These are phyloP conservation scores for Puccinia novopanici DNA, from an alignment of 1,284 basidiomycete genomes.

Conservation along the genomic window DNA sequence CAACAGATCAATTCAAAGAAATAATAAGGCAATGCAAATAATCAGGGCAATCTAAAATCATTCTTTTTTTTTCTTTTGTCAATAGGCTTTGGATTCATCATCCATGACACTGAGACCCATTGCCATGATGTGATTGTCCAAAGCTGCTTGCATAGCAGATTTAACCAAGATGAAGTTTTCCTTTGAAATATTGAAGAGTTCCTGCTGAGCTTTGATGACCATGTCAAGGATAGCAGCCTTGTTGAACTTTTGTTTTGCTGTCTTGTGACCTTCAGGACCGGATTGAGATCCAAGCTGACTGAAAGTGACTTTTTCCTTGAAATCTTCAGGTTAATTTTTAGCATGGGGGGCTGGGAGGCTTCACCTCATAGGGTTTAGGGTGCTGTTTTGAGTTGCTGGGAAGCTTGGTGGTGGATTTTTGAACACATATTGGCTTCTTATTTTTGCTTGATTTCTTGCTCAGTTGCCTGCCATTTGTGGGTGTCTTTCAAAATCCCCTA, in stretches of 20 bases:
- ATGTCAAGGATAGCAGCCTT: background rate
- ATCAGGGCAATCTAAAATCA: background rate
- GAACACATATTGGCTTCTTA: background rate
- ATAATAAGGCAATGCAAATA: background rate
- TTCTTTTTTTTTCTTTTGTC: background rate
- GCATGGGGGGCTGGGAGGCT: background rate
- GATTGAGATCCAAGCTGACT: background rate
- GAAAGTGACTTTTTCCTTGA: no score
- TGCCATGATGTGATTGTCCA: background rate
- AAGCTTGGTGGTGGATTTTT: background rate
- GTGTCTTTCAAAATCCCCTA: background rate
- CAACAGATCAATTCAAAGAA: background rate
- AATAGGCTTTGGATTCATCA: background rate
- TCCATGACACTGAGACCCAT: background rate
- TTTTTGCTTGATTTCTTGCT: background rate
- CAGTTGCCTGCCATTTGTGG: conserved; percentile 9
- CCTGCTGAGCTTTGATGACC: background rate
- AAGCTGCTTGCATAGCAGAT: background rate
- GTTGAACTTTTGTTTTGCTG: background rate
- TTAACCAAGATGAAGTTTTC: background rate
- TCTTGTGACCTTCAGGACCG: background rate
- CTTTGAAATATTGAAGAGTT: background rate
- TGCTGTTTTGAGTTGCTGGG: background rate
- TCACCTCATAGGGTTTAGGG: no score
- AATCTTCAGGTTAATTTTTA: background rate